Conservation (phyloP, 306 rosid species). For the Casuarina cunninghamiana region DNA sequence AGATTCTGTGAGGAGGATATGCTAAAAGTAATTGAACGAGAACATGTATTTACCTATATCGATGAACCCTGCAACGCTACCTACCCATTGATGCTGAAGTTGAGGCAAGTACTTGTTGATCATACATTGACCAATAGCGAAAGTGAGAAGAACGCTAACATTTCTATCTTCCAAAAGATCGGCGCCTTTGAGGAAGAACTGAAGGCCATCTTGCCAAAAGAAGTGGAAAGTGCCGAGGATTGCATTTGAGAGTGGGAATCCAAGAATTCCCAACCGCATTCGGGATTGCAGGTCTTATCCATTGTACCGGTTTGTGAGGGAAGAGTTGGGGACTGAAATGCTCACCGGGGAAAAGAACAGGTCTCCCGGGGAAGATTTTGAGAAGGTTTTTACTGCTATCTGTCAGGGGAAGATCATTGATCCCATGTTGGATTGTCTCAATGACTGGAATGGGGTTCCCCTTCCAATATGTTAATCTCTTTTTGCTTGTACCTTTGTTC, state of each 20-base stretch:
- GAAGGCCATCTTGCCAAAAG: constrained; percentile 64
- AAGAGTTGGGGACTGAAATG: constrained; percentile 54
- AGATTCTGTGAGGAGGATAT: constrained; percentile 82
- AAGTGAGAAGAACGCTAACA: constrained; percentile 50
- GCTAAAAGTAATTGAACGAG: constrained; percentile 72
- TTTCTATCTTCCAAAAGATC: constrained; percentile 87
- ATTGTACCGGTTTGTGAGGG: constrained; percentile 77
- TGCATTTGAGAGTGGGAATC: constrained; percentile 53
- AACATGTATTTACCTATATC: constrained; percentile 59
- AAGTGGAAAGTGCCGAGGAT: constrained; percentile 64
- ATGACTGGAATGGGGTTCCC: constrained; percentile 85
- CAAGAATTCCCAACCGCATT: constrained; percentile 57
- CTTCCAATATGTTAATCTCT: constrained; percentile 54
- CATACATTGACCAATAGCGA: constrained; percentile 66
- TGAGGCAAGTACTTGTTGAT: constrained; percentile 74
- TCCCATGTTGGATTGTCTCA: constrained; percentile 69
- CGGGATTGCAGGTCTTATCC: constrained; percentile 81
- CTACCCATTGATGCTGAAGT: constrained; percentile 84
- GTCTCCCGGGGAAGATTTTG: constrained; percentile 87
- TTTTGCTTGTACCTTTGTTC: neutral
- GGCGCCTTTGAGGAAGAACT: constrained; percentile 72
- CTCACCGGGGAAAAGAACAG: constrained; percentile 61
- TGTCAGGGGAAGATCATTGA: constrained; percentile 85
- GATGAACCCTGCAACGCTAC: constrained; percentile 77
- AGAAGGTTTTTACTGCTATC: constrained; percentile 71